Evolutionary conservation across 495 filamentous ascomycete genomes (phyloP).

Genomic region (Evernia prunastri): DNA sequence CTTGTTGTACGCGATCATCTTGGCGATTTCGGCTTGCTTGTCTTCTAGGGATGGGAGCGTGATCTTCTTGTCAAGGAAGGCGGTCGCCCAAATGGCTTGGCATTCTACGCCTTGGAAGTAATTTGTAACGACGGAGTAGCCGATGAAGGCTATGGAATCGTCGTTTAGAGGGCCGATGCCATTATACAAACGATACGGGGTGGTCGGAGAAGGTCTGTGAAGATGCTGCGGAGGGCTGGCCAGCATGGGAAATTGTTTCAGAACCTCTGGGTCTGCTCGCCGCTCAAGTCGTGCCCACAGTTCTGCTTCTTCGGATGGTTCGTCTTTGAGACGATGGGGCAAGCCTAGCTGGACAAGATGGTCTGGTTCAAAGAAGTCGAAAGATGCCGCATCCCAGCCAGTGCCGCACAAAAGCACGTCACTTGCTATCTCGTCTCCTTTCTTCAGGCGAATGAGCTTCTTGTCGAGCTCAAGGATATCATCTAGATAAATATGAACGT

Average conservation of each 20-base stretch:
- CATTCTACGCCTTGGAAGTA: conserved; percentile 36
- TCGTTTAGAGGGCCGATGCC: conserved; percentile 34
- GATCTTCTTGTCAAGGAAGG: conserved; percentile 36
- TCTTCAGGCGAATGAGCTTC: conserved; percentile 25
- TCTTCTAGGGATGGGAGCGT: conserved; percentile 27
- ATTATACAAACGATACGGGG: conserved; percentile 38
- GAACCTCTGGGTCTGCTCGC: conserved; percentile 32
- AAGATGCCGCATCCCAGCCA: conserved; percentile 31
- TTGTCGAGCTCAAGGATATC: conserved; percentile 29
- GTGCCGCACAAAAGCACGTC: conserved; percentile 39
- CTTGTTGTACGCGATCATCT: conserved; percentile 32
- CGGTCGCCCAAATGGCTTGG: conserved; percentile 42
- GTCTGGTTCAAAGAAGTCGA: conserved; percentile 26
- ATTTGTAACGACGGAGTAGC: conserved; percentile 32
- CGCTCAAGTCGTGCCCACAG: conserved; percentile 30
- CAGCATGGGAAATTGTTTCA: conserved; percentile 35
- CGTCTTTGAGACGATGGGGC: conserved; percentile 25
- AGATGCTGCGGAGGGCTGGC: conserved; percentile 31
- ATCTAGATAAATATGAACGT: conserved; percentile 34
- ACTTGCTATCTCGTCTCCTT: conserved; percentile 28
- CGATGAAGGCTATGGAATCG: conserved; percentile 36
- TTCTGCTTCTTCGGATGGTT: conserved; percentile 22
- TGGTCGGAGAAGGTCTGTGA: conserved; percentile 21
- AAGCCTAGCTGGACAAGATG: conserved; percentile 28
- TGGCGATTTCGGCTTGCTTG: conserved; percentile 32